Conservation (phyloP, 495 filamentous ascomycete species). For the Copromyces sp. region DNA sequence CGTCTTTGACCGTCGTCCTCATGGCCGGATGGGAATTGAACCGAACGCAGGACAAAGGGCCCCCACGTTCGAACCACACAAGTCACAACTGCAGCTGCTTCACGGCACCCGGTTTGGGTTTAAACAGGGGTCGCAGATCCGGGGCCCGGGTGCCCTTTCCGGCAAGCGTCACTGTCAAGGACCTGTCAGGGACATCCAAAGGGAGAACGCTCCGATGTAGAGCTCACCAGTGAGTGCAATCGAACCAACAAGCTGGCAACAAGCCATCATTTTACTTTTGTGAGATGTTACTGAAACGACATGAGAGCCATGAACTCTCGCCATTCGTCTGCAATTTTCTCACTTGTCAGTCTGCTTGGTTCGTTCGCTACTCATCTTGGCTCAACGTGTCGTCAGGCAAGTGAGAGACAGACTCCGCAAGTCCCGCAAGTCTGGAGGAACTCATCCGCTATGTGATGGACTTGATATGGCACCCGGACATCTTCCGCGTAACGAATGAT, state of each 20-base stretch:
- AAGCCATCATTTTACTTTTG: not conserved
- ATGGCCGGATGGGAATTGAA: not conserved
- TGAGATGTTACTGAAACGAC: not conserved
- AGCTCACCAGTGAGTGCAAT: not conserved
- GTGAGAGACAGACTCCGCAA: not conserved
- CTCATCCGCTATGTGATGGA: not conserved
- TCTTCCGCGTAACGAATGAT: not conserved
- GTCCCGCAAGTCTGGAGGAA: not conserved
- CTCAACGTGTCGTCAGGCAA: not conserved
- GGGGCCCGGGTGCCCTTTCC: constrained; percentile 11
- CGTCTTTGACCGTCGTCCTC: not conserved
- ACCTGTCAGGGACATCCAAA: not conserved
- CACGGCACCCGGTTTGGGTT: not conserved
- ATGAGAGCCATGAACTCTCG: not conserved
- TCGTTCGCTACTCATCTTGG: not conserved
- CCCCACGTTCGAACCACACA: not conserved
- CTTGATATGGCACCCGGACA: not conserved
- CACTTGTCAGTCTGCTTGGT: not conserved
- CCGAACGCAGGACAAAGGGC: not conserved
- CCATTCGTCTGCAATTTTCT: not conserved
- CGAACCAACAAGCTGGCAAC: not conserved
- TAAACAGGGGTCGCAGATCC: constrained; percentile 4
- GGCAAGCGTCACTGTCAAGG: not conserved
- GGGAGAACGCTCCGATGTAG: not conserved
- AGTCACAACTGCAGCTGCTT: not conserved